phyloP scores from a whole-genome alignment of 2,329 filamentous ascomycete genomes.

The Boeremia lycopersici region DNA sequence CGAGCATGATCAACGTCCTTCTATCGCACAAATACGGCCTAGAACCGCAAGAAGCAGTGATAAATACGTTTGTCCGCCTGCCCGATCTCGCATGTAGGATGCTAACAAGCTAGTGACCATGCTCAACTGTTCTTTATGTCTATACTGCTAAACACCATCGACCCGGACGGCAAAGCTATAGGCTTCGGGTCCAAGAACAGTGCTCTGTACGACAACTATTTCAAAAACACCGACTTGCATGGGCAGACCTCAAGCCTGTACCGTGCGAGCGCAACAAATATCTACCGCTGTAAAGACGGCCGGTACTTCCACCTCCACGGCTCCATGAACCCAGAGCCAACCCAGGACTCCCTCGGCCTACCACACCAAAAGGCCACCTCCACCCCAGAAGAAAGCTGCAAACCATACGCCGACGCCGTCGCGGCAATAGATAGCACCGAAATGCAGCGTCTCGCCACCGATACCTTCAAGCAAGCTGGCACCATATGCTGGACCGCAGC shows the following conservation, averaged over 20 bases:
- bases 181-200: constrained; percentile 15
- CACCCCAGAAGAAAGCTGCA: constrained; percentile 39
- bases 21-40: constrained; percentile 55
- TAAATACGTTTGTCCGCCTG: constrained; percentile 51
- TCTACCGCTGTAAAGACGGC: constrained; percentile 55
- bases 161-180: constrained; percentile 39
- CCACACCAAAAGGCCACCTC: constrained; percentile 40
- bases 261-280: constrained; percentile 50
- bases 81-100: no score
- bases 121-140: constrained; percentile 55
- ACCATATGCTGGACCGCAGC: constrained; percentile 48
- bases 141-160: constrained; percentile 42
- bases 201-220: constrained; percentile 28
- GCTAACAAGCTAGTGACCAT: constrained; percentile 43
- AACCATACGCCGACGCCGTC: constrained; percentile 44
- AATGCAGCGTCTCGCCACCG: constrained; percentile 46
- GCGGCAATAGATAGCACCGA: constrained; percentile 41
- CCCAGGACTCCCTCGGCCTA: constrained; percentile 45
- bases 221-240: constrained; percentile 38
- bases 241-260: constrained; percentile 26
- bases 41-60: constrained; percentile 49
- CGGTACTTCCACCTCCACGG: constrained; percentile 57
- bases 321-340: constrained; percentile 54
- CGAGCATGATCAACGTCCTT: constrained; percentile 53
- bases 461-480: constrained; percentile 50